Conservation (phyloP, 768 basidiomycete genomes). For the Polyporus arcularius region DNA sequence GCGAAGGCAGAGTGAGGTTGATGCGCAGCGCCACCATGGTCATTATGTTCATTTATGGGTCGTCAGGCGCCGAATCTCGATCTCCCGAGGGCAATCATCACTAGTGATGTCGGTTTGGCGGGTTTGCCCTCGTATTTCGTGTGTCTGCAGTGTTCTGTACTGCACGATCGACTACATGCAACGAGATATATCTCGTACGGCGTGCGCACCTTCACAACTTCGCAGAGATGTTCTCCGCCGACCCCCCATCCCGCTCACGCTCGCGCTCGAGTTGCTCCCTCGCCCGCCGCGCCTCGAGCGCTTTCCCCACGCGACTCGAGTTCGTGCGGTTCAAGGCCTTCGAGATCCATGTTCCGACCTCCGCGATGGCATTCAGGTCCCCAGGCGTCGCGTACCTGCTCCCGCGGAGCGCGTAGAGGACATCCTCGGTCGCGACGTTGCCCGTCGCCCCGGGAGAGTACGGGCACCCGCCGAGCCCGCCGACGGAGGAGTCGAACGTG, state of each 20-base stretch:
- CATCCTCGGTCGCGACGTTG: conserved; percentile 92
- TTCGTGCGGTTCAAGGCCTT: conserved; percentile 64
- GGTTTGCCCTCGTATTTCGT: no score
- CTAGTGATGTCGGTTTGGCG: no score
- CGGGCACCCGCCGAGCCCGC: conserved; percentile 92
- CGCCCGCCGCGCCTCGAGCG: conserved; percentile 55
- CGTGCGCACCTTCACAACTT: conserved; percentile 12
- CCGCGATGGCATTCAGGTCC: conserved; percentile 68
- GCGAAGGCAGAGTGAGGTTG: no score
- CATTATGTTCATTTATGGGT: no score
- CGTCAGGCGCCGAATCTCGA: no score
- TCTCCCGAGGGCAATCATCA: no score
- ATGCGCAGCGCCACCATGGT: no score
- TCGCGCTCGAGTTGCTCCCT: conserved; percentile 33
- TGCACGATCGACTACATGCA: no score
- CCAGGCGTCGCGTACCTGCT: conserved; percentile 60
- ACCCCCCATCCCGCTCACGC: conserved; percentile 24
- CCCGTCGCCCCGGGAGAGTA: conserved; percentile 96
- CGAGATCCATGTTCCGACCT: conserved; percentile 85
- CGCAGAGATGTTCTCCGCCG: conserved; percentile 17
- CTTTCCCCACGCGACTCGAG: conserved; percentile 76
- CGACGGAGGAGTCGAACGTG: conserved; percentile 82
- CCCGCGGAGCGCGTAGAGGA: conserved; percentile 78
- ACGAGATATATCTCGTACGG: no score
- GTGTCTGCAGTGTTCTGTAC: no score